phyloP scores from a whole-genome alignment of 2,329 filamentous ascomycete species.

The Colletotrichum caudatum region DNA sequence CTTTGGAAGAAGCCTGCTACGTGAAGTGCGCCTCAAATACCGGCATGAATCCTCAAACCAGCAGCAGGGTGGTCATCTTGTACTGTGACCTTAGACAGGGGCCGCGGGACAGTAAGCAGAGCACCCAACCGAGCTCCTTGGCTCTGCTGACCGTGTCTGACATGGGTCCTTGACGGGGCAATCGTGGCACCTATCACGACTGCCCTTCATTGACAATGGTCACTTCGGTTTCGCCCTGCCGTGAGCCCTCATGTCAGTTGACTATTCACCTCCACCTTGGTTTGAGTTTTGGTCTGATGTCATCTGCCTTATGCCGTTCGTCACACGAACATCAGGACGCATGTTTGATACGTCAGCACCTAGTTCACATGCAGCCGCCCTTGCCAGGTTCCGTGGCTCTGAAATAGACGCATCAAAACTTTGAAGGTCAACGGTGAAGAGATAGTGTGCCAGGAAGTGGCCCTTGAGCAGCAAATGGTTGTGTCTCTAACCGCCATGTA shows the following conservation, averaged over 20 bases:
- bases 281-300: not conserved
- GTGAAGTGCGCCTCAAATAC: conserved; percentile 14
- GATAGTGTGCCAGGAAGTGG: not conserved
- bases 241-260: not conserved
- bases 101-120: conserved; percentile 30
- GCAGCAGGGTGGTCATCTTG: conserved; percentile 1
- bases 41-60: not conserved
- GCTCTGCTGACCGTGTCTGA: conserved; percentile 33
- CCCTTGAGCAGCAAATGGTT: not conserved
- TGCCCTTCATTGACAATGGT: conserved; percentile 10
- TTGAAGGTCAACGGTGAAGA: not conserved
- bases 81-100: conserved; percentile 20
- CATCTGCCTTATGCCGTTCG: too few relatives aligned
- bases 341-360: not conserved
- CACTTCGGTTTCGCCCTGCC: not conserved
- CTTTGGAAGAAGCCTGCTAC: conserved; percentile 7
- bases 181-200: conserved; percentile 37
- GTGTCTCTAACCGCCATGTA: not conserved
- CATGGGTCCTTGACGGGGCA: conserved; percentile 22
- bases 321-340: not conserved
- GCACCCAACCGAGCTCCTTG: conserved; percentile 17
- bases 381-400: not conserved
- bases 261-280: not conserved
- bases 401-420: not conserved
- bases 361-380: not conserved